Percentiles rank a stretch among this genome's conserved stretches.
Evolutionary conservation across 2,329 filamentous ascomycete genomes (phyloP).

Genomic region (Aspergillus sp.): DNA sequence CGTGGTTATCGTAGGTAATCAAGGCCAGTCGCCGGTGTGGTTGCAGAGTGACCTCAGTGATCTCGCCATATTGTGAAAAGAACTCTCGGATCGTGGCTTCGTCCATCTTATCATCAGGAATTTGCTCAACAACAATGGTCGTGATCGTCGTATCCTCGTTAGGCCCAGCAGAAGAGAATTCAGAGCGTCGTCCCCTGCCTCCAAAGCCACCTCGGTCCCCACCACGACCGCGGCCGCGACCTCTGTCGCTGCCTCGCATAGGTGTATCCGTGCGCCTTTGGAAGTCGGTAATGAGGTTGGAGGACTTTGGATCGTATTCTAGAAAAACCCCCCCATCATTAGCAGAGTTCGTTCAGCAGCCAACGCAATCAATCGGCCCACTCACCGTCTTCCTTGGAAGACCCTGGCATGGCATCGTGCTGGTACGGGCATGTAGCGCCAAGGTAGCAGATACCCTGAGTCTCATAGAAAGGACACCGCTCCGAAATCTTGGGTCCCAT

Average conservation of each 20-base stretch:
- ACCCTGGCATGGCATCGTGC: conserved; percentile 52
- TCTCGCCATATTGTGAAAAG: conserved; percentile 60
- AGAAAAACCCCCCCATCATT: not conserved
- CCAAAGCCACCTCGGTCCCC: conserved; percentile 46
- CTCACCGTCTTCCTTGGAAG: conserved; percentile 42
- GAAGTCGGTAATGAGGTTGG: conserved; percentile 44
- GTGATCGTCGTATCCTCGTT: conserved; percentile 56
- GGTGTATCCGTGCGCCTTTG: conserved; percentile 27
- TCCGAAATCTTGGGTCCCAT: conserved; percentile 38
- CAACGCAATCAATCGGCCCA: not conserved
- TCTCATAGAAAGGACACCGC: conserved; percentile 61
- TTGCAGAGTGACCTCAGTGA: conserved; percentile 58
- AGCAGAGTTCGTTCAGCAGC: not conserved
- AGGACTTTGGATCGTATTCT: conserved; percentile 59
- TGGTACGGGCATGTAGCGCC: conserved; percentile 61
- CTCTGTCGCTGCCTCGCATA: conserved; percentile 33
- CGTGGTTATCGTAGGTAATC: conserved; percentile 56
- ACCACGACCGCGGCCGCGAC: conserved; percentile 44
- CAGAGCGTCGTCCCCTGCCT: conserved; percentile 48
- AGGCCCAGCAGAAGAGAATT: conserved; percentile 57
- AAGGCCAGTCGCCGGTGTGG: conserved; percentile 57
- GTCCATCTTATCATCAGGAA: conserved; percentile 59
- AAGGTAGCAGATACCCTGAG: conserved; percentile 59
- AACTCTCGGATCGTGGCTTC: conserved; percentile 58
- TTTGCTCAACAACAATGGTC: conserved; percentile 62